A percentile compares a stretch with the other conserved stretches of the same genome.
Conservation (phyloP, 2,329 filamentous ascomycete species). For the Madurella fahalii region DNA sequence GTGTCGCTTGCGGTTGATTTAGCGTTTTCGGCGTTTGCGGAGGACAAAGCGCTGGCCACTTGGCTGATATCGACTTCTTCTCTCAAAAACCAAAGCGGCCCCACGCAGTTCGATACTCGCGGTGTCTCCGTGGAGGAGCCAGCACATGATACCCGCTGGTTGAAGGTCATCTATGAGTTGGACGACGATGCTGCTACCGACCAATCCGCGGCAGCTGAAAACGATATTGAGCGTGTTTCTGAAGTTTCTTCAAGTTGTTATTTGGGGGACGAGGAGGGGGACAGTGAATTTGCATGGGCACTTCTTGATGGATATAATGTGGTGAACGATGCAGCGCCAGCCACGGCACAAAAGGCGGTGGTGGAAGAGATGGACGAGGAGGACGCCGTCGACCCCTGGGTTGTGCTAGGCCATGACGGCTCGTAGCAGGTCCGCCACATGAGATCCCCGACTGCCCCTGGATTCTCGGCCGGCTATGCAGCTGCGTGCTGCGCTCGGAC, state of each 20-base stretch:
- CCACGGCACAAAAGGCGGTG: not conserved
- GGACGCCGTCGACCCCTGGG: constrained; percentile 36
- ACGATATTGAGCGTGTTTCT: constrained; percentile 3
- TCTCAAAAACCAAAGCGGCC: not conserved
- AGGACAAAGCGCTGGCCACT: constrained; percentile 37
- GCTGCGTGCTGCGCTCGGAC: constrained; percentile 25
- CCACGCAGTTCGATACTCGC: not conserved
- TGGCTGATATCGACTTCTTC: constrained; percentile 30
- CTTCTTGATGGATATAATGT: constrained; percentile 9
- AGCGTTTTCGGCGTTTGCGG: constrained; percentile 41
- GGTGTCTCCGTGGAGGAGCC: not conserved
- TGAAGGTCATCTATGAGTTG: constrained; percentile 41
- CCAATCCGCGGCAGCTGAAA: constrained; percentile 29
- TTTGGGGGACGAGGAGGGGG: not conserved
- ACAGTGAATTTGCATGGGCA: not conserved
- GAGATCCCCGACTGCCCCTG: constrained; percentile 26
- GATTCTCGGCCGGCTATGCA: constrained; percentile 18
- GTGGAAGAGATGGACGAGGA: constrained; percentile 1
- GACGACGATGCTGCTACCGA: constrained; percentile 28
- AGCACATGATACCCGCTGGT: constrained; percentile 25
- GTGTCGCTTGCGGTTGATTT: constrained; percentile 34
- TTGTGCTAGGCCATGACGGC: constrained; percentile 42
- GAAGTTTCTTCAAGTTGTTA: not conserved
- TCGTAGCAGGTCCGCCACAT: constrained; percentile 42
- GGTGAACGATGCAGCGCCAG: not conserved